Evolutionary conservation across 2,329 filamentous ascomycete species (phyloP), one percentile per base, ranked within the genome.

Genomic region (Fusarium guadeloupense): DNA sequence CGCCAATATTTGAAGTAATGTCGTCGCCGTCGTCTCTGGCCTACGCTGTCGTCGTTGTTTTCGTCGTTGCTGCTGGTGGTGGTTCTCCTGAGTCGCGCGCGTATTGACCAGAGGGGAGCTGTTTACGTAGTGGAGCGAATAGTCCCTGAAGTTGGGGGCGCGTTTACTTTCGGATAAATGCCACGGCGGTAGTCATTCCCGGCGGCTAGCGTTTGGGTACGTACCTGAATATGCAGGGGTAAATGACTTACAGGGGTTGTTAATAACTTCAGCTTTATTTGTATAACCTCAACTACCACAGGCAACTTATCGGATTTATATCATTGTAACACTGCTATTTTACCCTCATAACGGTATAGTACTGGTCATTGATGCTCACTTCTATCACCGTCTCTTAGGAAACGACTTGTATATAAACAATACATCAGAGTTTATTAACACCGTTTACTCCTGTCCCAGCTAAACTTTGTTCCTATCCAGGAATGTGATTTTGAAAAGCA

Each of bases 91-190:
- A 66, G 52, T 64, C 59, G 55, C 59, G 25, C 13, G n/a, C n/a
- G 55, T 59, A 52, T 49, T 40, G 30, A 59, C 45, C 52, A 39
- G 17, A 59, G 48, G 57, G 61, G 57, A 62, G 47, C 52, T 56
- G 44, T 54, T 46, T 50, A 39, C 33, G 28, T 48, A 59, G 55
- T 53, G 54, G 54, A 56, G 51, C 51, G 25, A n/a, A 39, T 30
- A 39, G 42, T 58, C 34, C 54, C 53, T 64, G 26, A 35, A 47
- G 44, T 59, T 28, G 33, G 49, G 49, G 42, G 66, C 66, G 68
- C 68, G 68, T 64, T 59, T 65, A 49, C 53, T 54, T 45, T 65
- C 67, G 66, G 67, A 69, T 70, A 71, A 71, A 71, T 67, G 60
- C 69, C 58, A 69, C 59, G 61, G 68, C 62, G 61, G 50, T 61